Base-by-base conservation (phyloP, 495 filamentous ascomycete genomes). In the Chaetomium tenue region DNA sequence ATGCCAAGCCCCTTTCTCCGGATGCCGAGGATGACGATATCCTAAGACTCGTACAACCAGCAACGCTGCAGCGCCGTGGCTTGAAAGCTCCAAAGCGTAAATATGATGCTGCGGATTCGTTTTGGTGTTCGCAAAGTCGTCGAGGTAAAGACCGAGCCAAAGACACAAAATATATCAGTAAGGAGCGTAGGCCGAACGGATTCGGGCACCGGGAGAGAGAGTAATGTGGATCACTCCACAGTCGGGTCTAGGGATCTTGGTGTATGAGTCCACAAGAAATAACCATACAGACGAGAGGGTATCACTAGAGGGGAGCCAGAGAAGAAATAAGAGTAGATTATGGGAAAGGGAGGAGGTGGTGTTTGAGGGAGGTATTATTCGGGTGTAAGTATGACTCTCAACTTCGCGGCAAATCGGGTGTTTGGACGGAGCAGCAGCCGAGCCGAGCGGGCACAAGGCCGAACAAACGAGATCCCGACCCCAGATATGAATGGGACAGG, bases 401-500 rank as follows among this genome's bases (percentile, higher is more conserved):
- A 20, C 13, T 30, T 44, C 57, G 28, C 64, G 59, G 50, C 61
- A 63, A 61, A 63, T 68, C 66, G 63, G 66, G 58, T 65, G 40
- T 68, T 42, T 63, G 30, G 30, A 40, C 50, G 47, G 47, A 40
- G 12, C 20, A 40, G 61, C 26, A 63, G 67, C 67, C 63, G 66
- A 68, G 66, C 66, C 66, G 66, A 65, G 60, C 23, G 56, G 66
- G 59, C 62, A 62, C 42, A n/a, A 60, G 51, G 61, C 39, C 61
- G 50, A 59, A 52, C 47, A 52, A 33, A 58, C 30, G 40, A 57
- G 52, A 20, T 20, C 60, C 18, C 9, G 50, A 47, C 30, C 20
- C 51, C 53, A 50, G 33, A 25, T 40, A 51, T 18, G 47, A 16
- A 23, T 5, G 37, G 30, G 13, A 42, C 18, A n/a, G 13, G 22